A percentile compares a stretch with the other conserved stretches of the same genome.
Conservation (phyloP, 202 grass and related monocot genomes). For the Sporobolus alterniflorus region DNA sequence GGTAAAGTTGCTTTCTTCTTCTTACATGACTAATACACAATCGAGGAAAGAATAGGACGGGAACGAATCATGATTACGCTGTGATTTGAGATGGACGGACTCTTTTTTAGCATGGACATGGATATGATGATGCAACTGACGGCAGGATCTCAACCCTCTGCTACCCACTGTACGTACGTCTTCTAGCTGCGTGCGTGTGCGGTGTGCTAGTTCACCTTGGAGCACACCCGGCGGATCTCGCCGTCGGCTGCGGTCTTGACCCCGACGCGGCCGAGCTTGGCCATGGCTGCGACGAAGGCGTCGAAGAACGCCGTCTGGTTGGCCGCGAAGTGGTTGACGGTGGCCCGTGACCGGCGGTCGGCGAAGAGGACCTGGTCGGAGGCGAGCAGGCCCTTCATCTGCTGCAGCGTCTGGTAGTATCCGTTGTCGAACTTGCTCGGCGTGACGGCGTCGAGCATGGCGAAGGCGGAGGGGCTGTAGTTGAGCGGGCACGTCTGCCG, state of each 20-base stretch:
- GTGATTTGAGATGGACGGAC: neutral
- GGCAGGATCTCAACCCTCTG: neutral
- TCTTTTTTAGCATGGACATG: neutral
- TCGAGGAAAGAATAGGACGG: conserved; percentile 50
- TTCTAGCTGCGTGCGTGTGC: neutral
- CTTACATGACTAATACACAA: conserved; percentile 6
- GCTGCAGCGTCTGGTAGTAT: conserved; percentile 85
- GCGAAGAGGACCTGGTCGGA: conserved; percentile 90
- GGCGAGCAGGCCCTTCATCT: conserved; percentile 73
- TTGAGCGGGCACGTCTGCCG: conserved; percentile 73
- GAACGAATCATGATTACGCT: conserved; percentile 32
- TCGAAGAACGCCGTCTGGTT: conserved; percentile 91
- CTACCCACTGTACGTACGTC: neutral
- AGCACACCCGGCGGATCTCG: conserved; percentile 82
- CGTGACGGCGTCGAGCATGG: conserved; percentile 74
- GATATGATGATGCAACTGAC: neutral
- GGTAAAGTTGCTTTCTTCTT: neutral
- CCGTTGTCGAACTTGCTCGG: conserved; percentile 80
- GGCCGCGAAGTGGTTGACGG: conserved; percentile 79
- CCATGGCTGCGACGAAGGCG: conserved; percentile 67
- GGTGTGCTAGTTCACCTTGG: conserved; percentile 74
- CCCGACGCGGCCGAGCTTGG: conserved; percentile 79
- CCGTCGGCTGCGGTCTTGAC: conserved; percentile 57
- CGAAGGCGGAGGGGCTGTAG: conserved; percentile 50
- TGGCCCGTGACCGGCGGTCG: conserved; percentile 62